These are phyloP conservation scores for Clarireedia paspali DNA, from an alignment of 2,329 filamentous ascomycete species.

Conservation along the genomic window DNA sequence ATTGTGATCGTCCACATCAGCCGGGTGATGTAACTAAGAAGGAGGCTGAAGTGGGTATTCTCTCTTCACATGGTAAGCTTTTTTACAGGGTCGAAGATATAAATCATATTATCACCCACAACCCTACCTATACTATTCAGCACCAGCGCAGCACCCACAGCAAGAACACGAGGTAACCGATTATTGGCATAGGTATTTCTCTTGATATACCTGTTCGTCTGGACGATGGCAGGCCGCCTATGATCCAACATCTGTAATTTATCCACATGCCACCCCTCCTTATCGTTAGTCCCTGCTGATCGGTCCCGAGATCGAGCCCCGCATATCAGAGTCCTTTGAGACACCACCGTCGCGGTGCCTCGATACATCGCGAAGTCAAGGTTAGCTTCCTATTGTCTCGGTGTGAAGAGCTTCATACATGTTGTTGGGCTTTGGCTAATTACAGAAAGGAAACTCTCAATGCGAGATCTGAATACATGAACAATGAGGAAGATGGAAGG, in stretches of 20 bases:
- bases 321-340: constrained; percentile 49
- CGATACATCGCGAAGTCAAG: constrained; percentile 54
- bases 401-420: background rate
- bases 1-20: constrained; percentile 15
- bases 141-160: no score
- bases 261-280: background rate
- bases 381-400: background rate
- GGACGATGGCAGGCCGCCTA: constrained; percentile 32
- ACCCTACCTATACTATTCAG: constrained; percentile 1
- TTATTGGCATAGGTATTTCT: constrained; percentile 19
- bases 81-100: background rate
- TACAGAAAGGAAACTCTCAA: constrained; percentile 68
- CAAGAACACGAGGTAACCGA: background rate
- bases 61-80: constrained; percentile 38
- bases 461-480: constrained; percentile 79
- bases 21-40: constrained; percentile 20
- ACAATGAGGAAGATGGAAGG: constrained; percentile 72
- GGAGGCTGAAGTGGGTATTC: constrained; percentile 31
- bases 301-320: constrained; percentile 38
- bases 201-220: constrained; percentile 37
- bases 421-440: background rate
- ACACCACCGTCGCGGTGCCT: constrained; percentile 56
- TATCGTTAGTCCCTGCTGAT: constrained; percentile 10
- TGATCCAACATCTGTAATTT: constrained; percentile 27
- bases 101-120: no score